These are phyloP conservation scores for Ganoderma multipileum DNA, from an alignment of 1,284 basidiomycete species.

Conservation along the genomic window DNA sequence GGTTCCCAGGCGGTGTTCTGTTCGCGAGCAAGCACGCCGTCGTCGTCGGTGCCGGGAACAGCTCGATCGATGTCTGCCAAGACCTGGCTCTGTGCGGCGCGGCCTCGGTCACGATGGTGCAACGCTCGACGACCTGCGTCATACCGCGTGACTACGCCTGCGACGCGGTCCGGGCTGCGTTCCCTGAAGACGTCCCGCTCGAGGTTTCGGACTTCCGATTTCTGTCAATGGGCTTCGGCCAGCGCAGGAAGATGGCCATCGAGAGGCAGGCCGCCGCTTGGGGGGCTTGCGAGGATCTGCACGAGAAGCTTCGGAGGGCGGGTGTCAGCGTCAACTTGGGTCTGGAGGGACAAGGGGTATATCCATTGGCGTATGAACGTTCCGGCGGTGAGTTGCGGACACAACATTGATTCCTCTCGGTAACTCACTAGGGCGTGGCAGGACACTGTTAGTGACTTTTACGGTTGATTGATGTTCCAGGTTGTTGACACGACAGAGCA, in stretches of 20 bases:
- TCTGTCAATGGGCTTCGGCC: conserved; percentile 47
- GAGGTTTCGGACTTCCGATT: conserved; percentile 55
- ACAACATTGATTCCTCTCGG: too few species aligned
- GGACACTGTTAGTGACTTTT: conserved; percentile 21
- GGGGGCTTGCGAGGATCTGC: conserved; percentile 49
- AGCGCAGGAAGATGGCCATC: conserved; percentile 43
- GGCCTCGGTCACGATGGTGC: conserved; percentile 39
- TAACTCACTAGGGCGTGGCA: not conserved
- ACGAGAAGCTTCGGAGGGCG: conserved; percentile 60
- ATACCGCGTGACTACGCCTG: conserved; percentile 36
- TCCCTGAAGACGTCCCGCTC: conserved; percentile 50
- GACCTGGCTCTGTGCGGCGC: conserved; percentile 51
- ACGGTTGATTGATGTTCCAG: not conserved
- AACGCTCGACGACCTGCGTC: conserved; percentile 40
- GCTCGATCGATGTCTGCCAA: conserved; percentile 52
- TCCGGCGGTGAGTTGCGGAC: conserved; percentile 16
- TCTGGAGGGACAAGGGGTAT: conserved; percentile 58
- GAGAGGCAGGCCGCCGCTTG: conserved; percentile 33
- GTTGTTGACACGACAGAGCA: not conserved
- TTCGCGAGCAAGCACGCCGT: conserved; percentile 53
- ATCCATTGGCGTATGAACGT: conserved; percentile 45
- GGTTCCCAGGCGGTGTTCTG: conserved; percentile 46
- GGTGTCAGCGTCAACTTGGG: conserved; percentile 68
- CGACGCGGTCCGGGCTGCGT: conserved; percentile 40
- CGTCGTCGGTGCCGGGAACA: conserved; percentile 58